phyloP scores from a whole-genome alignment of 352 stramenopile genomes.

The Pythium myriotylum region DNA sequence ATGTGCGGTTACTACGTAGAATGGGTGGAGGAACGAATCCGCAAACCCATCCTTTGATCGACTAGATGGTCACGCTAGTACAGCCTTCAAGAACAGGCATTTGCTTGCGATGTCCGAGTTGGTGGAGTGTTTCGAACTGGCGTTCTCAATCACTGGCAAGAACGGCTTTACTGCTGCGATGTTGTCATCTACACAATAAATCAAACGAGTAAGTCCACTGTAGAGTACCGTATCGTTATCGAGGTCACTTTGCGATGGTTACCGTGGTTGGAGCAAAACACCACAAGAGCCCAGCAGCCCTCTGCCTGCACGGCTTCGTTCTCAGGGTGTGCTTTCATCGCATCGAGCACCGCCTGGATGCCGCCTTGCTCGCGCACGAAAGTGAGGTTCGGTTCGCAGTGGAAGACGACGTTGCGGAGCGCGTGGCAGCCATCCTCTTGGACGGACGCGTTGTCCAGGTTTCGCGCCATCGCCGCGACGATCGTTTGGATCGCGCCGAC shows the following conservation, averaged over 20 bases:
- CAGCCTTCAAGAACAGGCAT: slow-evolving; percentile 56
- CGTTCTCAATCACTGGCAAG: slow-evolving; percentile 45
- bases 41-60: too few relatives aligned
- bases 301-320: slow-evolving; percentile 74
- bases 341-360: slow-evolving; percentile 60
- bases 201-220: background rate
- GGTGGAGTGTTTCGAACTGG: slow-evolving; percentile 40
- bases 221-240: background rate
- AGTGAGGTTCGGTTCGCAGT: slow-evolving; percentile 67
- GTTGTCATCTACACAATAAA: slow-evolving; percentile 55
- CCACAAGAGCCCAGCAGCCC: slow-evolving; percentile 72
- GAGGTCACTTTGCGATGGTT: slow-evolving; percentile 3
- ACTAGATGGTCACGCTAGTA: slow-evolving; percentile 38
- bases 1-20: too few relatives aligned
- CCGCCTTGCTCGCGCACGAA: slow-evolving; percentile 63
- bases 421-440: slow-evolving; percentile 76
- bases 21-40: too few relatives aligned
- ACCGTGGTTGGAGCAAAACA: slow-evolving; percentile 84
- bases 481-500: slow-evolving; percentile 62
- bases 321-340: slow-evolving; percentile 62
- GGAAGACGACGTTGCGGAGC: slow-evolving; percentile 75
- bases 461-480: slow-evolving; percentile 65
- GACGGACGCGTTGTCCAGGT: slow-evolving; percentile 59
- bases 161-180: slow-evolving; percentile 49
- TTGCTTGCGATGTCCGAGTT: slow-evolving; percentile 74